Conservation (phyloP, 345 rosid species). For the Nephelium lappaceum region DNA sequence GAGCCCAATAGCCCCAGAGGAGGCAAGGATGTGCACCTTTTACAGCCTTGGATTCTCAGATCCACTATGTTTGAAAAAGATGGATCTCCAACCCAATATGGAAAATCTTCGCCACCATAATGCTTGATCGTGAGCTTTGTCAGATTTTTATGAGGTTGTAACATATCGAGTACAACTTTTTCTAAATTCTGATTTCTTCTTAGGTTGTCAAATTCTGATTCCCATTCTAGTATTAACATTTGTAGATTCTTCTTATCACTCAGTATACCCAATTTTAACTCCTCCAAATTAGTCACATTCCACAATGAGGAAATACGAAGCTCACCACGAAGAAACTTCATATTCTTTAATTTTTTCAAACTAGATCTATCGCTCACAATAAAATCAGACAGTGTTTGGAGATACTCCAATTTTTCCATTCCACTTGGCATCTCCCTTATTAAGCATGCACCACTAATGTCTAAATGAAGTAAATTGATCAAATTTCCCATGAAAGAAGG, state of each 20-base stretch:
- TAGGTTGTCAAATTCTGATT: not conserved
- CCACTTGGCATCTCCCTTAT: not conserved
- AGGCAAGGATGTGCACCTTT: not conserved
- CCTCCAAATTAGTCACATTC: not conserved
- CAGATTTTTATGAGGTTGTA: not conserved
- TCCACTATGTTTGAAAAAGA: not conserved
- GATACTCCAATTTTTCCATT: not conserved
- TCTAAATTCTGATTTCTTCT: not conserved
- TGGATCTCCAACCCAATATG: not conserved
- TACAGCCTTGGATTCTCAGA: not conserved
- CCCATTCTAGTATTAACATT: not conserved
- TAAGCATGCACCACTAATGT: not conserved
- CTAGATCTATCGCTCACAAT: not conserved
- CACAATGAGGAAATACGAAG: not conserved
- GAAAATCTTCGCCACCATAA: not conserved
- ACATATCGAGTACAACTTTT: not conserved
- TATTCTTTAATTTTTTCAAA: not conserved
- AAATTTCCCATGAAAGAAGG: not conserved
- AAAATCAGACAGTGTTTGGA: not conserved
- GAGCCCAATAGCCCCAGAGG: not conserved
- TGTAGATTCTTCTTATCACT: not conserved
- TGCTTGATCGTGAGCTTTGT: not conserved
- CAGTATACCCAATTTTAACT: not conserved
- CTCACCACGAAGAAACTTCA: not conserved
- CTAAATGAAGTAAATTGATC: conserved; percentile 11